Conservation (phyloP, 177 flowering plant species). For the Vitis hybrid region DNA sequence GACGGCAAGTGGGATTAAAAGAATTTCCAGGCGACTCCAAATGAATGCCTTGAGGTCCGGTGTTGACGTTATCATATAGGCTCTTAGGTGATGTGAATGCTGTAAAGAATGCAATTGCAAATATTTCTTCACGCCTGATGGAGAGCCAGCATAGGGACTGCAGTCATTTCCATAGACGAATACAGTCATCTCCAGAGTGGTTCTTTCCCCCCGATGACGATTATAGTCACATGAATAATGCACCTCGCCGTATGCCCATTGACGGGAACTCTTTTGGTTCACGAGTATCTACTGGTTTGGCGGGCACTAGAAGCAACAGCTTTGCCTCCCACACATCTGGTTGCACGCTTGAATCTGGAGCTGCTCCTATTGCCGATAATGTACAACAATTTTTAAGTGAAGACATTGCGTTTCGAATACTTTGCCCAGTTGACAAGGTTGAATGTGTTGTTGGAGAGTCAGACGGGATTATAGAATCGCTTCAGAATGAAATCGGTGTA, state of each 20-base stretch:
- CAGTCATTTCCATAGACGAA: slow-evolving; percentile 62
- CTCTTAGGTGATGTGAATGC: slow-evolving; percentile 60
- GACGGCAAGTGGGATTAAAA: no score
- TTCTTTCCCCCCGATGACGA: slow-evolving; percentile 76
- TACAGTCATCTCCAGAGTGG: slow-evolving; percentile 65
- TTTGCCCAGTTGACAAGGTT: slow-evolving; percentile 80
- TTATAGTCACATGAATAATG: slow-evolving; percentile 40
- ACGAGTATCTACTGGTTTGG: slow-evolving; percentile 33
- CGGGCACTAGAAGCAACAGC: slow-evolving; percentile 36
- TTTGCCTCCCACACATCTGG: slow-evolving; percentile 53
- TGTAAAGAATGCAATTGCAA: slow-evolving; percentile 83
- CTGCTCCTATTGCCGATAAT: slow-evolving; percentile 42
- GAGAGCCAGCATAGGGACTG: slow-evolving; percentile 98
- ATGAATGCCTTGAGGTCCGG: no score
- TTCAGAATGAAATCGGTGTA: slow-evolving; percentile 87
- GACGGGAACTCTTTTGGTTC: slow-evolving; percentile 56
- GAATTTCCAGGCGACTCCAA: no score
- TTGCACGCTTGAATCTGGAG: slow-evolving; percentile 42
- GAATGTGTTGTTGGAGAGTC: slow-evolving; percentile 74
- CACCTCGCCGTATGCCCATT: slow-evolving; percentile 39
- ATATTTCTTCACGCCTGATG: slow-evolving; percentile 81
- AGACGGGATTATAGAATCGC: slow-evolving; percentile 75
- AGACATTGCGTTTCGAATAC: slow-evolving; percentile 84
- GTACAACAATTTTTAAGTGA: slow-evolving; percentile 52
- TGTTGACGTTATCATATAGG: no score